Evolutionary conservation across 2,329 filamentous ascomycete genomes (phyloP), one percentile per base, ranked within the genome.

Genomic region (Alternaria arbusti): DNA sequence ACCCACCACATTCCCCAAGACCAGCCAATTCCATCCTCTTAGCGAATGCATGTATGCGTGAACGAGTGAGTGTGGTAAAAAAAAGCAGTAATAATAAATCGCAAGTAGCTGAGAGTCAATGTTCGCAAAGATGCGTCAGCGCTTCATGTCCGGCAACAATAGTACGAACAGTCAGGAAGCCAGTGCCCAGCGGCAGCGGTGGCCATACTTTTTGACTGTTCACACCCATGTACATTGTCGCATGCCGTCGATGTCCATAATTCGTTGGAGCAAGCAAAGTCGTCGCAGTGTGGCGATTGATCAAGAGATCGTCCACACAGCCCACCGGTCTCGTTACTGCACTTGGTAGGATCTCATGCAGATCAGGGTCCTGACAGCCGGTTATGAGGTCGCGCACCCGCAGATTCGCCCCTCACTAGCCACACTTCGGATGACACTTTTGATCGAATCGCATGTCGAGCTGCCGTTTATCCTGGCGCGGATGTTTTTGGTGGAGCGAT

Each of bases 321-420:
- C 69, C 68, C 57, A 64, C 64, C 66, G 58, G 63, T 50, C 44
- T 59, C 55, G 51, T 62, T 58, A 28, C 67, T 67, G 11, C 49
- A 70, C 57, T 32, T 30, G 57, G 74, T n/a, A 69, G 51, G 47
- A 9, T 17, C 10, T 30, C 49, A 50, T 58, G 69, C 45, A 57
- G 69, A 76, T 76, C 74, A 77, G 73, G 74, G 70, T 71, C 70
- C 30, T 60, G 30, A 56, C 30, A 66, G 58, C 60, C 49, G 58
- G 63, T 59, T 52, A 36, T 59, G 54, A 59, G 25, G 59, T 46
- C 54, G 30, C 36, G 61, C 17, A 59, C 54, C 61, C 58, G 57
- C 58, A 62, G 43, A 51, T 67, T 67, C 65, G 67, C 70, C 71
- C 64, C 71, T 73, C 72, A 72, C 70, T 67, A 77, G 74, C 74